Evolutionary conservation across 1,284 basidiomycete genomes (phyloP), one percentile per base, ranked within the genome.

Genomic region (Trametes pubescens): DNA sequence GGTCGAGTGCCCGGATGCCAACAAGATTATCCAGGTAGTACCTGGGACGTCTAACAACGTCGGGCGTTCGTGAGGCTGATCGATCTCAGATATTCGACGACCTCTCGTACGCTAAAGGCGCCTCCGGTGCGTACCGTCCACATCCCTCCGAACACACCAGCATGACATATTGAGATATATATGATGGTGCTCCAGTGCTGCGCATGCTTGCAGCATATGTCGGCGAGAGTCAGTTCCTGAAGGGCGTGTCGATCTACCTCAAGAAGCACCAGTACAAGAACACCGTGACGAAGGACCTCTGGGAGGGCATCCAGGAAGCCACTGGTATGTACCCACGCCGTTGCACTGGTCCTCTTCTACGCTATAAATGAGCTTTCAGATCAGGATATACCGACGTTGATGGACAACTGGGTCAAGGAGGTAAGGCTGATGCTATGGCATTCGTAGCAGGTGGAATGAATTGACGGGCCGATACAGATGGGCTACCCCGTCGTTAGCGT

Each of bases 321-420:
- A 92, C 91, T 40, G 84, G 84, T 81, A 65, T 56, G 29, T n/a
- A 57, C 10, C 32, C 57, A 63, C 37, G 3, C 55, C 22, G 14
- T 32, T 29, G 18, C 35, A 13, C 46, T 38, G 14, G 29, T 44
- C 38, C n/a, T 2, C 14, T 34, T 10, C 6, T 14, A 37, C 22
- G 18, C 32, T 51, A 21, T 6, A 51, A 16, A 18, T 35, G 14
- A 24, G 7, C 3, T 5, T 18, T 16, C 34, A 85, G 92, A 90
- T 14, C 73, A 89, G 40, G 89, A 98, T 70, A 86, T 98, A 49
- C 82, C 89, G 18, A 82, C 83, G 59, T 84, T 99, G 71, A 96
- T 98, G 94, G 85, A 92, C 64, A 92, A 92, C 74, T 99, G 96
- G 96, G 91, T 96, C 44, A 85, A 88, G 60, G 94, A 95, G 85